These are phyloP conservation scores for Theileria sp. DNA, from an alignment of 169 alveolate species.

Conservation along the genomic window DNA sequence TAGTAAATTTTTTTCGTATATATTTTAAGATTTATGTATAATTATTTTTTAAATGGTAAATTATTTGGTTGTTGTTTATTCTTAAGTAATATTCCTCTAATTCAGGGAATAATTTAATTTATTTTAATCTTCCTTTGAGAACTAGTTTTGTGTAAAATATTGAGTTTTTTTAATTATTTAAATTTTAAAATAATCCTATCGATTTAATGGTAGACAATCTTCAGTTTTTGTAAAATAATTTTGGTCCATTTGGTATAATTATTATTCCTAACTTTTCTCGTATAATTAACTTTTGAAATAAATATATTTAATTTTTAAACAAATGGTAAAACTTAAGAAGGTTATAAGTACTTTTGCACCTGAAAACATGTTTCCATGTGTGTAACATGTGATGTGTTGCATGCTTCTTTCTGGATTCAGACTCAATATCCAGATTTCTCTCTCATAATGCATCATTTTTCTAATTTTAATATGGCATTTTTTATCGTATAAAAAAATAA, in stretches of 20 bases:
- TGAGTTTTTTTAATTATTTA: background rate
- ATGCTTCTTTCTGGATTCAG: background rate
- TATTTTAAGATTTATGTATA: background rate
- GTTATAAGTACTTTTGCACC: background rate
- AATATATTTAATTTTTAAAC: background rate
- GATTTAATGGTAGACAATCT: background rate
- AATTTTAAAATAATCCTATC: background rate
- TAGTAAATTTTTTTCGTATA: background rate
- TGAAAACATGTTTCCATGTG: conserved; percentile 8
- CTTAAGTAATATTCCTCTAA: background rate
- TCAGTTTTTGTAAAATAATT: background rate
- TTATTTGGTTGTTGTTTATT: background rate
- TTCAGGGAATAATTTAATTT: background rate
- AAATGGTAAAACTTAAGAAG: background rate
- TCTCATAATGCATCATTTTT: background rate
- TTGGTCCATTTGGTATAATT: background rate
- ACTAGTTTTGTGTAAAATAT: background rate
- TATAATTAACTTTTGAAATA: background rate
- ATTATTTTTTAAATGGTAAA: background rate
- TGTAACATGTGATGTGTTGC: conserved; percentile 1
- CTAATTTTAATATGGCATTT: background rate
- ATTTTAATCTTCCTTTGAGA: background rate
- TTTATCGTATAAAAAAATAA: conserved; percentile 3
- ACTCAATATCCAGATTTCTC: background rate
- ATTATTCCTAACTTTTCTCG: background rate